These are phyloP conservation scores for Globisporangium middletonii DNA, from an alignment of 352 stramenopile species.

Conservation along the genomic window DNA sequence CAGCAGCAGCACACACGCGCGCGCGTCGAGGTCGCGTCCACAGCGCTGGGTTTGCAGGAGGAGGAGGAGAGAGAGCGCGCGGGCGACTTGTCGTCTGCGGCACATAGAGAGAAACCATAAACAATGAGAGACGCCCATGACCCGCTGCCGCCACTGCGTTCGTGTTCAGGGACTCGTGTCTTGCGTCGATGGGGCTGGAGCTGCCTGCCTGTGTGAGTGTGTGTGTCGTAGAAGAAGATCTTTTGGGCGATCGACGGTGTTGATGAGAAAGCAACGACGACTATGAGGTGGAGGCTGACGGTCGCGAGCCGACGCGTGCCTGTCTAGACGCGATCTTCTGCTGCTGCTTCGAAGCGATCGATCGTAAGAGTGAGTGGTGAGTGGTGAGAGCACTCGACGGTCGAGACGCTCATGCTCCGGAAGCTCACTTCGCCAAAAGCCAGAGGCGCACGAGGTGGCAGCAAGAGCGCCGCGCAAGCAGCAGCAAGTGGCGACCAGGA, in stretches of 20 bases:
- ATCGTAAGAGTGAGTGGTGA: neutral
- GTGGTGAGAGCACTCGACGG: neutral
- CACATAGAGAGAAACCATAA: conserved; percentile 1
- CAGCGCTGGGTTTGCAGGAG: neutral
- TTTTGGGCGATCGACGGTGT: no score
- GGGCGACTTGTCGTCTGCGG: neutral
- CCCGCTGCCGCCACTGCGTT: neutral
- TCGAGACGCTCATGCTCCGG: conserved; percentile 25
- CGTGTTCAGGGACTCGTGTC: no score
- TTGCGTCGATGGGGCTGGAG: no score
- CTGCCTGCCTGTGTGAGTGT: no score
- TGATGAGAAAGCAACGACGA: no score
- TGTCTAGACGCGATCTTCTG: neutral
- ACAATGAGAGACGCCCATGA: neutral
- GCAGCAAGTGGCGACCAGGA: neutral
- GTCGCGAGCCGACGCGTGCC: no score
- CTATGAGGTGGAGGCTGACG: no score
- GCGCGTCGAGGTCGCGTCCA: neutral
- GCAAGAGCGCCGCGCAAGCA: neutral
- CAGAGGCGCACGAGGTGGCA: conserved; percentile 1
- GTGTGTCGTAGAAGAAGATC: neutral
- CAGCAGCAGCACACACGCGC: no score
- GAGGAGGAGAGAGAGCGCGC: neutral
- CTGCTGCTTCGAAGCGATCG: neutral
- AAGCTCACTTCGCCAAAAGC: conserved; percentile 38